Percentiles rank a stretch among this genome's conserved stretches.
Conservation (phyloP, 768 basidiomycete species). For the Lactarius psammicola region DNA sequence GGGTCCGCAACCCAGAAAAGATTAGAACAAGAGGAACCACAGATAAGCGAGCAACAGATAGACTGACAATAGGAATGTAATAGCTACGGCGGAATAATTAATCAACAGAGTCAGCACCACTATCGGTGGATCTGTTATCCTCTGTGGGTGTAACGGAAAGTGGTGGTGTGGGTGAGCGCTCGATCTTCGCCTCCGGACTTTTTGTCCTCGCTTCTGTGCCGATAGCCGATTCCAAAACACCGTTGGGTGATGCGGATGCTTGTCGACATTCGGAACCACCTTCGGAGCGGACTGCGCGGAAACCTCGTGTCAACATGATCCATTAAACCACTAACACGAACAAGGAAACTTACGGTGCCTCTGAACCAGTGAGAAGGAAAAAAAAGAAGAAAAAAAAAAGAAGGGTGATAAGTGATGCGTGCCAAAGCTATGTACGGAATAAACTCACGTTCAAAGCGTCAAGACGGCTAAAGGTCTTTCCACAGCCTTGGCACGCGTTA, state of each 20-base stretch:
- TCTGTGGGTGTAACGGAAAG: slow-evolving; percentile 23
- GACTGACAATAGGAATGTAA: slow-evolving; percentile 20
- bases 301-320: slow-evolving; percentile 30
- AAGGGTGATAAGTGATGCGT: slow-evolving; percentile 26
- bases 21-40: slow-evolving; percentile 23
- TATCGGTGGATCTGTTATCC: slow-evolving; percentile 22
- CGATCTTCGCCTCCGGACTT: slow-evolving; percentile 23
- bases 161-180: slow-evolving; percentile 24
- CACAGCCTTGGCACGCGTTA: slow-evolving; percentile 88
- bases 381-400: slow-evolving; percentile 28
- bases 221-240: slow-evolving; percentile 4
- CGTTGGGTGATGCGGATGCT: slow-evolving; percentile 27
- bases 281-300: slow-evolving; percentile 70
- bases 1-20: slow-evolving; percentile 6
- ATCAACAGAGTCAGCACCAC: slow-evolving; percentile 22
- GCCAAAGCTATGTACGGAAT: slow-evolving; percentile 28
- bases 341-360: slow-evolving; percentile 63
- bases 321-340: slow-evolving; percentile 4
- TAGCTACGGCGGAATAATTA: slow-evolving; percentile 25
- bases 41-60: slow-evolving; percentile 24
- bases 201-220: slow-evolving; percentile 16
- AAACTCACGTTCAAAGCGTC: slow-evolving; percentile 90
- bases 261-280: slow-evolving; percentile 75
- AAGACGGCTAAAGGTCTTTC: slow-evolving; percentile 90
- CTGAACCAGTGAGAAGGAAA: slow-evolving; percentile 38